Conservation (phyloP, 129 eudicot genomes). For the Arctium minus region DNA sequence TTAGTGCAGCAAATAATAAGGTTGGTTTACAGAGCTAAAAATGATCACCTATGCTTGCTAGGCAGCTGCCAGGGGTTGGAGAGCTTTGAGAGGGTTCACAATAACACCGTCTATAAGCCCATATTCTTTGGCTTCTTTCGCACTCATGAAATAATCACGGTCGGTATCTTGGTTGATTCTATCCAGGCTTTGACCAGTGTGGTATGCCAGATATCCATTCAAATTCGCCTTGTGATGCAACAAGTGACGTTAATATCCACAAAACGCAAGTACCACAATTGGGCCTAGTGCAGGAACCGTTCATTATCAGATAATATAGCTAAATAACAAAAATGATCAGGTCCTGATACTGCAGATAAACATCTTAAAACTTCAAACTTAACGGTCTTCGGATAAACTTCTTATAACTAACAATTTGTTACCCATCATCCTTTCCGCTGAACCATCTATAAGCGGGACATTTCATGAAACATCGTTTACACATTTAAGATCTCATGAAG, state of each 20-base stretch:
- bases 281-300: neutral
- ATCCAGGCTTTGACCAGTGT: constrained; percentile 85
- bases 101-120: constrained; percentile 89
- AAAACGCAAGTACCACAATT: no score
- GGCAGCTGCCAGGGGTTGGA: constrained; percentile 64
- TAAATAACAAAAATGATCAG: no score
- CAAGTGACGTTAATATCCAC: constrained; percentile 13
- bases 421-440: neutral
- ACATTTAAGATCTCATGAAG: neutral
- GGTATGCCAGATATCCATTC: constrained; percentile 80
- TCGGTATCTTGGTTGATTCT: constrained; percentile 83
- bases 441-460: neutral
- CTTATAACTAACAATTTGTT: neutral
- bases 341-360: no score
- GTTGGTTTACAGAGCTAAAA: constrained; percentile 16
- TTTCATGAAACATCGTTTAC: neutral
- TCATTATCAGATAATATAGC: neutral
- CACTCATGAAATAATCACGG: constrained; percentile 92
- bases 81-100: constrained; percentile 79
- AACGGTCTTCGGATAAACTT: neutral
- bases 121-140: constrained; percentile 89
- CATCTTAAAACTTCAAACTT: neutral
- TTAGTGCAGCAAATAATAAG: constrained; percentile 12
- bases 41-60: neutral
- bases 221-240: constrained; percentile 91